Evolutionary conservation across 495 filamentous ascomycete species (phyloP).

Genomic region (Annulohypoxylon moriforme): DNA sequence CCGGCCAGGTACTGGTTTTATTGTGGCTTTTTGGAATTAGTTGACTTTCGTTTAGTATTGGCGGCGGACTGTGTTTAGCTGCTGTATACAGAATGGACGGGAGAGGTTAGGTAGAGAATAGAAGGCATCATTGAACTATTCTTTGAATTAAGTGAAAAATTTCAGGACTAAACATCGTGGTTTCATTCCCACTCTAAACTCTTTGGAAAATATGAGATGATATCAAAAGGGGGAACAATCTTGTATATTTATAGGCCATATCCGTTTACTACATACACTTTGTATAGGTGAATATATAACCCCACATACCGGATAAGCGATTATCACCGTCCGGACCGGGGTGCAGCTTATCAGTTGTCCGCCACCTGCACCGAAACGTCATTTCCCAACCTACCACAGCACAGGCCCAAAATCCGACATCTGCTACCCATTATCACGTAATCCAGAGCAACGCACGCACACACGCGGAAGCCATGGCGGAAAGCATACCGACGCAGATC

Average conservation of each 20-base stretch:
- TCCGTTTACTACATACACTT: no score
- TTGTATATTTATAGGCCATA: neutral
- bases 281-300: no score
- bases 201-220: neutral
- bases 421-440: neutral
- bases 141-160: neutral
- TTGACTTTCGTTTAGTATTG: constrained; percentile 14
- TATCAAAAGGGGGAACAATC: neutral
- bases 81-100: constrained; percentile 9
- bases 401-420: neutral
- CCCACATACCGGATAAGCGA: neutral
- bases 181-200: neutral
- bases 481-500: constrained; percentile 67
- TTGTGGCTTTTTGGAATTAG: neutral
- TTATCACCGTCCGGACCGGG: neutral
- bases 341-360: constrained; percentile 8
- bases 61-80: neutral
- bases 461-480: constrained; percentile 45
- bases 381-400: constrained; percentile 9
- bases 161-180: neutral
- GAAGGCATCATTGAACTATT: constrained; percentile 18
- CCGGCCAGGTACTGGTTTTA: neutral
- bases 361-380: constrained; percentile 33
- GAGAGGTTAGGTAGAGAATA: constrained; percentile 20
- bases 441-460: neutral